A percentile compares a stretch with the other conserved stretches of the same genome.
Conservation (phyloP, 164 flowering plant species). For the Macadamia tetraphylla region DNA sequence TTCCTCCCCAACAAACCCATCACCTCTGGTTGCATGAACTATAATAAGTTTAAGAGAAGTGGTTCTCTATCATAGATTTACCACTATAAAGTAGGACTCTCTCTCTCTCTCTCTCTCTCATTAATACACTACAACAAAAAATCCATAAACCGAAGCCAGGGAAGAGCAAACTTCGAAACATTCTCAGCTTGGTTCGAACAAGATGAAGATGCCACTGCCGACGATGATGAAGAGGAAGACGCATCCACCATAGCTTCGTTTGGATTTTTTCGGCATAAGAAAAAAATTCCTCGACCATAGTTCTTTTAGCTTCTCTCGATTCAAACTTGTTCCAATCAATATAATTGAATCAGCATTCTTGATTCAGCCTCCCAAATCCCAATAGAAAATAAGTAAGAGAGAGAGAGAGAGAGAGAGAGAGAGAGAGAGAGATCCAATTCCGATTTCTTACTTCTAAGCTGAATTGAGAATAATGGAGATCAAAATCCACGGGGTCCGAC, state of each 20-base stretch:
- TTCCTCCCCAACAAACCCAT: too few species aligned
- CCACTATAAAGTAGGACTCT: too few species aligned
- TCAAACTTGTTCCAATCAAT: slow-evolving; percentile 45
- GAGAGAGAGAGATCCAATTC: too few species aligned
- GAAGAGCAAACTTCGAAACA: slow-evolving; percentile 24
- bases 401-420: neutral
- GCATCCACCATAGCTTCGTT: slow-evolving; percentile 3
- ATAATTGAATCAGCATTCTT: too few species aligned
- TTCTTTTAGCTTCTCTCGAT: slow-evolving; percentile 47
- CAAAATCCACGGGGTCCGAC: slow-evolving; percentile 39
- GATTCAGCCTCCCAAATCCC: too few species aligned
- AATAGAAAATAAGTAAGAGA: too few species aligned
- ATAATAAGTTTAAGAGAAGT: too few species aligned
- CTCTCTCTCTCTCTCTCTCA: too few species aligned
- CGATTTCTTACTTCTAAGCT: slow-evolving; percentile 72
- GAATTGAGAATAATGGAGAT: slow-evolving; percentile 90
- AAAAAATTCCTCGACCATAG: slow-evolving; percentile 91
- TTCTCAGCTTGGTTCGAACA: slow-evolving; percentile 65
- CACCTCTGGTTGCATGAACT: too few species aligned
- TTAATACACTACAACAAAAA: slow-evolving; percentile 27
- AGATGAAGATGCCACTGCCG: slow-evolving; percentile 15
- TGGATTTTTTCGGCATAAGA: slow-evolving; percentile 38
- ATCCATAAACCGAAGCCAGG: slow-evolving; percentile 72
- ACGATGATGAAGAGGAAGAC: slow-evolving; percentile 12
- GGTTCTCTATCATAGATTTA: too few species aligned